Evolutionary conservation across 2,329 filamentous ascomycete species (phyloP), one percentile per base, ranked within the genome.

Genomic region (Cladosporium oxysporum): DNA sequence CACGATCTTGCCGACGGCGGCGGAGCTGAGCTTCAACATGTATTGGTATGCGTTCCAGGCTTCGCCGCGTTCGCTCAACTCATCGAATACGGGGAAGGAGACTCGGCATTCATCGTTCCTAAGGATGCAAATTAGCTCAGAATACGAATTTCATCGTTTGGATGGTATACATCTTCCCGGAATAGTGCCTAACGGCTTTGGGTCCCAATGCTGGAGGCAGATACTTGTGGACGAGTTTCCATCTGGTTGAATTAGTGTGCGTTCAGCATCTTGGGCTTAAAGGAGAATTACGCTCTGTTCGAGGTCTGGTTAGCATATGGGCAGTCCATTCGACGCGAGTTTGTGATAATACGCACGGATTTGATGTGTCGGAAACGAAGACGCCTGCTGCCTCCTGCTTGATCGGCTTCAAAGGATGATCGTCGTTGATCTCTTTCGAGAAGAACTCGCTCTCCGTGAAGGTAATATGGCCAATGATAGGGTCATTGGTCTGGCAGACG

Each of bases 121-220:
- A 8, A 2, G 14, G 31, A 21, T 57, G 26, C 5, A 37, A 3
- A 18, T 47, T 12, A 47, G 41, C 10, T 47, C 10, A 5, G 10
- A 21, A 21, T 12, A 21, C 21, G 41, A n/a, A 47, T 5, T 21
- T 12, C n/a, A n/a, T 18, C 18, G 12, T 29, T 31, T 21, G n/a
- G 3, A 85, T 79, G 68, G n/a, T n/a, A 47, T 88, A 85, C 85
- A 89, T 88, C 0, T 80, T 82, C 0, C 86, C 85, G 0, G 84
- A 81, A 67, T 89, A 88, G 69, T 88, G 87, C 0, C 83, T 79
- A 5, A 89, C 85, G 0, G 87, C 87, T 71, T 86, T 87, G 35
- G 86, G 86, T 0, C 82, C 82, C 12, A 89, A 77, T 0, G 85
- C 83, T 0, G 87, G 86, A 0, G 87, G 85, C 0, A 89, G 69